These are phyloP conservation scores for Aspergillus caelatus DNA, from an alignment of 2,329 filamentous ascomycete species.

Conservation along the genomic window DNA sequence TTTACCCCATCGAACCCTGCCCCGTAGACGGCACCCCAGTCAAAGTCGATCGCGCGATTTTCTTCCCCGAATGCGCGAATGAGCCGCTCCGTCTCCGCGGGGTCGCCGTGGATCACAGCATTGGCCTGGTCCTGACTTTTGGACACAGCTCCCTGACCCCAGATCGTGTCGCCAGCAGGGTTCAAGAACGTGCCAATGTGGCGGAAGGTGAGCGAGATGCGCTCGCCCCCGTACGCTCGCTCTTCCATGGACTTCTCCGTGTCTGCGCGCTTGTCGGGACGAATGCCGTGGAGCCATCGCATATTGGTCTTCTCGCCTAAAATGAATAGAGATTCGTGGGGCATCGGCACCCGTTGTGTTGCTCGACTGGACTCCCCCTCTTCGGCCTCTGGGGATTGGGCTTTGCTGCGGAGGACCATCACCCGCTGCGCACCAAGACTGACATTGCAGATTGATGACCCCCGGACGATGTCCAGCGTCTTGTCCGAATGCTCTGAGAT, in stretches of 20 bases:
- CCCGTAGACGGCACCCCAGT: conserved; percentile 77
- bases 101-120: conserved; percentile 70
- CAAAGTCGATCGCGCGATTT: conserved; percentile 72
- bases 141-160: conserved; percentile 83
- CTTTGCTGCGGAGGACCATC: conserved; percentile 81
- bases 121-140: conserved; percentile 66
- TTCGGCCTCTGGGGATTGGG: conserved; percentile 44
- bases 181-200: conserved; percentile 84
- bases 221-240: conserved; percentile 70
- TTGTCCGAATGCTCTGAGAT: conserved; percentile 98
- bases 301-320: conserved; percentile 81
- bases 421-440: conserved; percentile 89
- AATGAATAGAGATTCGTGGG: conserved; percentile 85
- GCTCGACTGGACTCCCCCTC: conserved; percentile 50
- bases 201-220: conserved; percentile 91
- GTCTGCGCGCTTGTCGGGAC: conserved; percentile 74
- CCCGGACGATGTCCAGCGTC: conserved; percentile 82
- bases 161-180: conserved; percentile 67
- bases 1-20: conserved; percentile 76
- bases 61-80: conserved; percentile 81
- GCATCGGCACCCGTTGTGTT: conserved; percentile 71
- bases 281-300: conserved; percentile 90
- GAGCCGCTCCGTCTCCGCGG: conserved; percentile 64
- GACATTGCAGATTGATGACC: conserved; percentile 86
- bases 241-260: conserved; percentile 71